Evolutionary conservation across 805 yeast genomes (phyloP), one percentile per base, ranked within the genome.

Genomic region (Yamadazyma kitorensis): DNA sequence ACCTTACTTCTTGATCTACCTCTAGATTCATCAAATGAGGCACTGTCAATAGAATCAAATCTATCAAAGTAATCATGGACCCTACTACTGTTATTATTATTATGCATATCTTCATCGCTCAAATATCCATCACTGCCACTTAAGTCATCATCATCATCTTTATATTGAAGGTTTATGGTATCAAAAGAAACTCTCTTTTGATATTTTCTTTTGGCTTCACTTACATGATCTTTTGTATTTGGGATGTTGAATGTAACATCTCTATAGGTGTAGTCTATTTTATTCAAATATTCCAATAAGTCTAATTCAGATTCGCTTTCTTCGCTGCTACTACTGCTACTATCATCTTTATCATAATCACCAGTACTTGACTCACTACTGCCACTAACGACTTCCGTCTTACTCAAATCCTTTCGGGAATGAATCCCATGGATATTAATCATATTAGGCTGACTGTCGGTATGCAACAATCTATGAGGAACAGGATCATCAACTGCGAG

Each of bases 161-260:
- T 47, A 39, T 50, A 58, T 36, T 54, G 53, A 17, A 65, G 33
- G 37, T 74, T 65, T 13, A 76, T 70, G 12, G 81, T 74, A 51
- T 76, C 80, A 46, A 75, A 76, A 2, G 78, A 69, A 2, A 76
- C 78, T 30, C 76, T 52, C 19, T 57, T 57, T 12, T 46, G 34
- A 38, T 51, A 63, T 10, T 43, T 33, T 37, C 23, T 43, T 24
- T 24, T 35, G 27, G 39, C 31, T 14, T 27, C 29, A 24, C 40
- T 7, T 10, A 22, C 29, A 11, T 43, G 34, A 17, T 29, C 17
- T 4, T 22, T 21, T 2, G 40, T 36, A 8, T 43, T 37, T 8
- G 54, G 45, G 3, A 55, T 36, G 6, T 6, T 17, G 31, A 52
- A 48, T 20, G 37, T 36, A 33, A 58, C 36, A 19, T 33, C 25